Evolutionary conservation across 73 alveolate species (phyloP).

Genomic region (Blepharisma stoltei): DNA sequence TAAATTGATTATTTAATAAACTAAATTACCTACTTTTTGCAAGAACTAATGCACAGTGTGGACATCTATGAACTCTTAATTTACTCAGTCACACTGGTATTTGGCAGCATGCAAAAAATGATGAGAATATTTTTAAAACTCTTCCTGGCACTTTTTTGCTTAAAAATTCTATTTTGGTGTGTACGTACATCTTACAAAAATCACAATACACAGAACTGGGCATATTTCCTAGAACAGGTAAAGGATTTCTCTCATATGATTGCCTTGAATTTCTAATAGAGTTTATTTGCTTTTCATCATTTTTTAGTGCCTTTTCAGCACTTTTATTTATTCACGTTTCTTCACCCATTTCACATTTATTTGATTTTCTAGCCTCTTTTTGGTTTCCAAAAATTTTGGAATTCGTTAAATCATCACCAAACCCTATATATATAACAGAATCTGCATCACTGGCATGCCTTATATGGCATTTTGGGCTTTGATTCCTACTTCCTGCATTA

Average conservation of each 20-base stretch:
- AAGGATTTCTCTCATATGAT: neutral
- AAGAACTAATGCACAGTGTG: neutral
- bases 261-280: too few relatives aligned
- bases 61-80: neutral
- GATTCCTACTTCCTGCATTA: neutral
- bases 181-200: neutral
- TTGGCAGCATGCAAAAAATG: neutral
- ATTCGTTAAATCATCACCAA: neutral
- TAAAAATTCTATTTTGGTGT: neutral
- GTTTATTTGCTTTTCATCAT: too few relatives aligned
- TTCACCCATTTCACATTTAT: too few relatives aligned
- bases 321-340: too few relatives aligned
- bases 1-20: too few relatives aligned
- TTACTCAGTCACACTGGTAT: neutral
- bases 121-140: neutral
- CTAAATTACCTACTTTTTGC: neutral
- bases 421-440: slow-evolving; percentile 8
- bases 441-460: slow-evolving; percentile 17
- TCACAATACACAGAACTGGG: neutral
- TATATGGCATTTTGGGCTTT: neutral
- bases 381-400: neutral
- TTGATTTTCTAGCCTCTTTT: too few relatives aligned
- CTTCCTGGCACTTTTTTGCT: neutral
- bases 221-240: neutral
- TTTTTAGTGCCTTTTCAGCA: too few relatives aligned